A percentile compares a stretch with the other conserved stretches of the same genome.
Evolutionary conservation across 2,329 filamentous ascomycete genomes (phyloP).

Genomic region (Sarocladium strictum): DNA sequence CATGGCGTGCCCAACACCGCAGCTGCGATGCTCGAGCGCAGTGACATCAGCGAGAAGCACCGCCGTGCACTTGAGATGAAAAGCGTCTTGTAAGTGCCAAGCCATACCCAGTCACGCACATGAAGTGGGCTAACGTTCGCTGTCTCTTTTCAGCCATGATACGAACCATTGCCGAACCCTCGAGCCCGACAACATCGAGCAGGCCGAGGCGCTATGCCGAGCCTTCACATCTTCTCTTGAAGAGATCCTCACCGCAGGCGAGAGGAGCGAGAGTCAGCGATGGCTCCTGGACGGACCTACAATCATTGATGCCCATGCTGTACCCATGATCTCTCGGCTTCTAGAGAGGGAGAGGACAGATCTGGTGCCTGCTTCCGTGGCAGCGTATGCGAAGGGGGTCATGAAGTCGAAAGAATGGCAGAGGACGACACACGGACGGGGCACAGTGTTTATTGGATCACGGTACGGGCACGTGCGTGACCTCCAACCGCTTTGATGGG

Average conservation of each 20-base stretch:
- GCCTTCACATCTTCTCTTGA: constrained; percentile 18
- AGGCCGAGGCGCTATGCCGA: constrained; percentile 17
- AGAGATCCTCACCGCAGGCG: constrained; percentile 13
- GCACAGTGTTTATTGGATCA: neutral
- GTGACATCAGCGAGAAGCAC: constrained; percentile 18
- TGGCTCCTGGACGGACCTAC: constrained; percentile 24
- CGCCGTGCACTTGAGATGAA: constrained; percentile 25
- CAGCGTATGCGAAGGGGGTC: constrained; percentile 16
- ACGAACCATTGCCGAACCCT: constrained; percentile 17
- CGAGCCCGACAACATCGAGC: constrained; percentile 19
- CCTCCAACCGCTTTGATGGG: neutral
- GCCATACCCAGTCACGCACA: too few relatives aligned
- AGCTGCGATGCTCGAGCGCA: constrained; percentile 22
- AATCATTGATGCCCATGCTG: constrained; percentile 23
- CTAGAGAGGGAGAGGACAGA: constrained; percentile 20
- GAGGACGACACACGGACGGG: constrained; percentile 19
- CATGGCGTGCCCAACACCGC: constrained; percentile 23
- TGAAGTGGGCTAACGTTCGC: neutral
- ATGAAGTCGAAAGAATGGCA: constrained; percentile 21
- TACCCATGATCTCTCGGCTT: constrained; percentile 17
- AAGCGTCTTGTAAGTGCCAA: constrained; percentile 25
- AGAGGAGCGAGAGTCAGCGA: constrained; percentile 8
- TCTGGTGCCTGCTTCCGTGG: constrained; percentile 17
- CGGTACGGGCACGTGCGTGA: neutral
- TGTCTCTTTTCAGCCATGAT: constrained; percentile 18